These are phyloP conservation scores for Medicago arabica DNA, from an alignment of 306 rosid genomes.

Conservation along the genomic window DNA sequence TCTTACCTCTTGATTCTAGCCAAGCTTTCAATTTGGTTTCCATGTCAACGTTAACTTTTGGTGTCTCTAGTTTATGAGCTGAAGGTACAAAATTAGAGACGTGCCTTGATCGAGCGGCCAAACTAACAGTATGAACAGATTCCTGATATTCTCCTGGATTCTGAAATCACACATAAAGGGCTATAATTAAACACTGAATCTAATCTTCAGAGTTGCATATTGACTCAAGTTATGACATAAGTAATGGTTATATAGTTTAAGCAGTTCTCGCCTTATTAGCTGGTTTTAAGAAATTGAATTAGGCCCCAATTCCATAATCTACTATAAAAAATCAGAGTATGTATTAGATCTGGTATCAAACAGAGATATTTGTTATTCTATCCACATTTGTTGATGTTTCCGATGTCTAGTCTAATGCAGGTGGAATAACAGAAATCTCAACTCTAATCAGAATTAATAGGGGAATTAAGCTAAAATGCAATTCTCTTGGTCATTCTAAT, in stretches of 20 bases:
- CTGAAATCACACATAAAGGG: slow-evolving; percentile 50
- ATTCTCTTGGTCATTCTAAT: slow-evolving; percentile 11
- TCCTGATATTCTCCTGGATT: slow-evolving; percentile 96
- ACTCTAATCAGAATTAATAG: background rate
- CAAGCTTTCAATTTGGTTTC: slow-evolving; percentile 83
- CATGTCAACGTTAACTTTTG: slow-evolving; percentile 77
- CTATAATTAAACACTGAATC: slow-evolving; percentile 13
- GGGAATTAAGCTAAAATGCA: slow-evolving; percentile 1
- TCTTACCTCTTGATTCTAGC: slow-evolving; percentile 87
- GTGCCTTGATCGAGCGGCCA: slow-evolving; percentile 91
- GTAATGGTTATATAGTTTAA: background rate
- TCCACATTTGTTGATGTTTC: background rate
- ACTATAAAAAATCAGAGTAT: background rate
- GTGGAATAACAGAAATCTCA: background rate
- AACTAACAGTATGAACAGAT: slow-evolving; percentile 88
- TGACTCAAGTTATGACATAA: background rate
- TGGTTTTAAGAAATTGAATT: background rate
- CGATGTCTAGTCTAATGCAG: background rate
- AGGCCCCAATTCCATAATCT: background rate
- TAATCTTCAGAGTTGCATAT: background rate
- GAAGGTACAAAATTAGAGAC: slow-evolving; percentile 72
- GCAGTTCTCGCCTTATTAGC: background rate
- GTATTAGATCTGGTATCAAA: background rate
- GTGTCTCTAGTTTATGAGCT: slow-evolving; percentile 72
- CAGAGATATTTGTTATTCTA: background rate